Evolutionary conservation across 306 rosid genomes (phyloP).

Genomic region (Vigna hirtella): DNA sequence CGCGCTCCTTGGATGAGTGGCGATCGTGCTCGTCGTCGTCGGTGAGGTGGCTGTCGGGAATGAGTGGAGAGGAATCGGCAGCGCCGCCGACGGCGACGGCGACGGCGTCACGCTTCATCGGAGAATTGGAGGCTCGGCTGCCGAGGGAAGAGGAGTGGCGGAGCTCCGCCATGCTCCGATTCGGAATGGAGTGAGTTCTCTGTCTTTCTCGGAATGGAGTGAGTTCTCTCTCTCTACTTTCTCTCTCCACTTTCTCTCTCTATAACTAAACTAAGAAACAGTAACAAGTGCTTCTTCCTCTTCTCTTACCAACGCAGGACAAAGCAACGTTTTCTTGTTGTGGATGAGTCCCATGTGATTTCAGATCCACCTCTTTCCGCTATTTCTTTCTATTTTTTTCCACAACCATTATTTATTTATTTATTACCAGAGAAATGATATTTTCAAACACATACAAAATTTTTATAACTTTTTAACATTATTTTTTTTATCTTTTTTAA

Average conservation of each 20-base stretch:
- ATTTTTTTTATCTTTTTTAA: too few relatives aligned
- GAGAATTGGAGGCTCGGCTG: constrained; percentile 76
- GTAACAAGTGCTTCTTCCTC: neutral
- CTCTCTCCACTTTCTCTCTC: neutral
- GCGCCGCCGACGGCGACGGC: neutral
- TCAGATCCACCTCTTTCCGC: constrained; percentile 43
- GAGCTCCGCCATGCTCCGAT: constrained; percentile 92
- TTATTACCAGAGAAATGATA: too few relatives aligned
- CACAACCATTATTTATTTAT: neutral
- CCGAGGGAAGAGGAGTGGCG: constrained; percentile 82
- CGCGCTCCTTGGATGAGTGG: constrained; percentile 77
- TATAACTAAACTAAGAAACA: neutral
- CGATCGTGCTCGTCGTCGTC: constrained; percentile 80
- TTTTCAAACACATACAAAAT: too few relatives aligned
- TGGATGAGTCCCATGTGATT: constrained; percentile 43
- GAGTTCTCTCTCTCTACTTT: neutral
- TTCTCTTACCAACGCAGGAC: neutral
- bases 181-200: constrained; percentile 27
- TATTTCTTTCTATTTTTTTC: constrained; percentile 31
- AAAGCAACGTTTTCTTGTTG: constrained; percentile 29
- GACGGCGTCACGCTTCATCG: constrained; percentile 86
- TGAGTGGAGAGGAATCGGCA: constrained; percentile 68
- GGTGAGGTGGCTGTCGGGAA: constrained; percentile 55
- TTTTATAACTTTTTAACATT: too few relatives aligned
- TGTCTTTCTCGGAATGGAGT: neutral